Base-by-base conservation (phyloP, 2,329 filamentous ascomycete genomes). In the Emmonsia crescens region DNA sequence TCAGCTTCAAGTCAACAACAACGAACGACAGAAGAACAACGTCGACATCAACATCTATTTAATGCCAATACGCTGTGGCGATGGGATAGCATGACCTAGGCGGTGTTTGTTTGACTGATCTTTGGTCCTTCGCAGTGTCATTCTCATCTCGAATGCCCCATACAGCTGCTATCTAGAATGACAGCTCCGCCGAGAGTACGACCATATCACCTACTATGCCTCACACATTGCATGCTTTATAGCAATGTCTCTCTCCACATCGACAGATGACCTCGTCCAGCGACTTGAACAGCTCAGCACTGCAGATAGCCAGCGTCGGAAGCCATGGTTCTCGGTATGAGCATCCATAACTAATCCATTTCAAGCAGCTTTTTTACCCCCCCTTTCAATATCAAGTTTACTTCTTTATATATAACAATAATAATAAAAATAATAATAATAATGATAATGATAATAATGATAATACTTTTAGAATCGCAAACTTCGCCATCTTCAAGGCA, bases 401-500 rank as follows among this genome's bases (percentile, higher is more conserved):
- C 4, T 24, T 24, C 9, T 48, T 24, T 49, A 49, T 48, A 27
- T 27, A 16, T 27, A 2, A 27, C 21, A 21, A 49, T 27, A 10
- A 29, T n/a, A n/a, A n/a, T n/a, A n/a, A n/a, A n/a, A n/a, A n/a
- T n/a, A n/a, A n/a, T n/a, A n/a, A 27, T 49, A 49, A 27, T 12
- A 49, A 16, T 49, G 24, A 14, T 46, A 6, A 5, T 48, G n/a
- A 27, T 49, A 49, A 27, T 12, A 49, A 16, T 49, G 24, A 14
- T 46, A 6, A 5, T 48, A n/a, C 9, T 38, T 21, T n/a, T 68
- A 94, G 81, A 96, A 96, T 74, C 89, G 91, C 73, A 91, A 88
- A 73, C 81, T 97, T 60, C 86, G 93, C 60, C 92, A 96, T 78
- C 82, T 96, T 4, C 87, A 89, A 69, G 91, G 90, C 67, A 85